These are phyloP conservation scores for Podospora bellae-mahoneyi DNA, from an alignment of 495 filamentous ascomycete genomes.

Conservation along the genomic window DNA sequence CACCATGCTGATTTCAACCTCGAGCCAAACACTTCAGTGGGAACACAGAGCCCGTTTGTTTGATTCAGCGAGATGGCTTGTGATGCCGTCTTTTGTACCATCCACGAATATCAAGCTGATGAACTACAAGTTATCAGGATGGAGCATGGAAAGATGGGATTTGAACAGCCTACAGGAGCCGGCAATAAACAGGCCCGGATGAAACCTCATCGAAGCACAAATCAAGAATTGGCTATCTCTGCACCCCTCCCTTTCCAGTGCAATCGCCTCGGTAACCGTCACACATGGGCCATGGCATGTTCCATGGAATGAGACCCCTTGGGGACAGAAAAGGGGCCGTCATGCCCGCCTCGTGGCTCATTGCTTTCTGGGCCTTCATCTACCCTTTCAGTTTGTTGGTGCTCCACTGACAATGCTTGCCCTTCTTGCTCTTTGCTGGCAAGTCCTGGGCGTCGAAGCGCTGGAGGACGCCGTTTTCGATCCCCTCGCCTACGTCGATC, in stretches of 20 bases:
- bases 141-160: no score
- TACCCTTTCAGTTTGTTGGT: not conserved
- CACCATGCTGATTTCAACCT: no score
- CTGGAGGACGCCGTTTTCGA: conserved; percentile 32
- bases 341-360: not conserved
- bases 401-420: conserved; percentile 6
- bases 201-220: no score
- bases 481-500: conserved; percentile 47
- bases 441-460: conserved; percentile 7
- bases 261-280: not conserved
- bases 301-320: not conserved
- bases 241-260: not conserved
- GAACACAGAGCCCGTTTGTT: not conserved
- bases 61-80: not conserved
- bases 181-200: no score
- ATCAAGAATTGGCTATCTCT: not conserved
- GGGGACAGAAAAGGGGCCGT: not conserved
- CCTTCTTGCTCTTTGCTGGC: conserved; percentile 14
- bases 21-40: not conserved
- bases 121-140: no score
- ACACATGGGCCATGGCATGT: not conserved
- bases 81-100: not conserved
- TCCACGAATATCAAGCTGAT: no score
- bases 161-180: no score
- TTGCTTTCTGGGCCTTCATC: not conserved